A percentile compares a stretch with the other conserved stretches of the same genome.
Evolutionary conservation across 2,329 filamentous ascomycete species (phyloP).

Genomic region (Colletotrichum cereale): DNA sequence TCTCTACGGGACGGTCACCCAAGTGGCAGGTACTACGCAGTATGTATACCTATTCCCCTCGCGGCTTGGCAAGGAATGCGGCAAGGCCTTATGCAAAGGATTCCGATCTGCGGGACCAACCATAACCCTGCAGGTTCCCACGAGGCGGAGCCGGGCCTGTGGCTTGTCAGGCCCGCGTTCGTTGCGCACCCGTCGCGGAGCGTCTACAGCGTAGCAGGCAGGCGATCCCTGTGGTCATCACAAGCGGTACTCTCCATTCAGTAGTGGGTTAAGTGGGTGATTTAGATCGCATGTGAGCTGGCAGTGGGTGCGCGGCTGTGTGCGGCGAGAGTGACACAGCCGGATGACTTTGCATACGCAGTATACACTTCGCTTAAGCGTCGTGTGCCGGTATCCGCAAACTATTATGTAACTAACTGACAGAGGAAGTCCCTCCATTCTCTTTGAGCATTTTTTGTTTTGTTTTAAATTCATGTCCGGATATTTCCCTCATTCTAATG

Average conservation of each 20-base stretch:
- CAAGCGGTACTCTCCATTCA: slow-evolving; percentile 6
- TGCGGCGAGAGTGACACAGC: slow-evolving; percentile 3
- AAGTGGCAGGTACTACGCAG: neutral
- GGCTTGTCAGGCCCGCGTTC: slow-evolving; percentile 11
- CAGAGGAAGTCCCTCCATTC: neutral
- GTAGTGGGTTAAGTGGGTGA: no score
- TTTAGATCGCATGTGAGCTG: slow-evolving; percentile 26
- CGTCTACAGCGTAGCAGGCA: neutral
- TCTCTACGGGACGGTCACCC: neutral
- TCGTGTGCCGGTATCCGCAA: slow-evolving; percentile 5
- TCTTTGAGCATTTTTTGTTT: neutral
- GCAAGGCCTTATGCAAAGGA: slow-evolving; percentile 22
- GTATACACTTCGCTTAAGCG: no score
- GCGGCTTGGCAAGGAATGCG: neutral
- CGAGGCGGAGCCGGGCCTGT: slow-evolving; percentile 17
- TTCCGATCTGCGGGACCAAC: slow-evolving; percentile 37
- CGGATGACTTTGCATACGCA: slow-evolving; percentile 1
- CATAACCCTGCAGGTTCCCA: slow-evolving; percentile 38
- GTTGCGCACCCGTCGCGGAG: neutral
- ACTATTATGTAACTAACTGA: neutral
- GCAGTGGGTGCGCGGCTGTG: slow-evolving; percentile 8
- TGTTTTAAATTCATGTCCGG: neutral
- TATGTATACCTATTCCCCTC: no score
- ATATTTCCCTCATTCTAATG: neutral
- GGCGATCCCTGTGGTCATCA: slow-evolving; percentile 18